phyloP scores from a whole-genome alignment of 129 eudicot genomes.

The Tanacetum coccineum region DNA sequence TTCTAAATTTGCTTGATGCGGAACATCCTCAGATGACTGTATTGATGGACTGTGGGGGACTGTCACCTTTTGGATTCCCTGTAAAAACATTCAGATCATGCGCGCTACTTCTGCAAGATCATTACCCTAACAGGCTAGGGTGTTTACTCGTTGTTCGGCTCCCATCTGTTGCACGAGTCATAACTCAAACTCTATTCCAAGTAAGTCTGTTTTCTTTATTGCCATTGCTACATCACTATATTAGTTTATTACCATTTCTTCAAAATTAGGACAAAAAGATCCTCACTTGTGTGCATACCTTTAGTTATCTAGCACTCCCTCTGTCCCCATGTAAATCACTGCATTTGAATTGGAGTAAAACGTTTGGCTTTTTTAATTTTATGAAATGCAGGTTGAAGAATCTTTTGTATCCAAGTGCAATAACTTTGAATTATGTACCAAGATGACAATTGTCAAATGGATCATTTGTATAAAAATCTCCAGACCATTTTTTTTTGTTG shows the following conservation, averaged over 20 bases:
- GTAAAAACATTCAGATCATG: constrained; percentile 64
- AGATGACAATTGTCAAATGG: neutral
- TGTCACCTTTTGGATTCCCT: constrained; percentile 73
- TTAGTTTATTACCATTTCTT: neutral
- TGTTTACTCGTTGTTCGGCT: constrained; percentile 58
- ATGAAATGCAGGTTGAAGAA: neutral
- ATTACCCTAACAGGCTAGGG: constrained; percentile 76
- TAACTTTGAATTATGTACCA: neutral
- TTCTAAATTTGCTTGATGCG: constrained; percentile 46
- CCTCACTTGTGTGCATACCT: neutral
- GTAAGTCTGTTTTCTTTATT: constrained; percentile 30
- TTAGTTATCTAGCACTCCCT: neutral
- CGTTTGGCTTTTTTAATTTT: neutral
- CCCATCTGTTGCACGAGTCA: constrained; percentile 53
- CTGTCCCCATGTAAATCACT: neutral
- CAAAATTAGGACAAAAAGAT: no score
- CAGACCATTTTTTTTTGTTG: neutral
- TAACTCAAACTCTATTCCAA: constrained; percentile 63
- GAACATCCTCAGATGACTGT: constrained; percentile 63
- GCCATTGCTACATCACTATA: neutral
- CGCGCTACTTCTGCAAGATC: constrained; percentile 70
- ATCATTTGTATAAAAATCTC: neutral
- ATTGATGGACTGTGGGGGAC: constrained; percentile 72
- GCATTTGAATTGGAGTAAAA: constrained; percentile 3
- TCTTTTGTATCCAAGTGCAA: neutral